Evolutionary conservation across 345 rosid genomes (phyloP).

Genomic region (Hibiscus syriacus): DNA sequence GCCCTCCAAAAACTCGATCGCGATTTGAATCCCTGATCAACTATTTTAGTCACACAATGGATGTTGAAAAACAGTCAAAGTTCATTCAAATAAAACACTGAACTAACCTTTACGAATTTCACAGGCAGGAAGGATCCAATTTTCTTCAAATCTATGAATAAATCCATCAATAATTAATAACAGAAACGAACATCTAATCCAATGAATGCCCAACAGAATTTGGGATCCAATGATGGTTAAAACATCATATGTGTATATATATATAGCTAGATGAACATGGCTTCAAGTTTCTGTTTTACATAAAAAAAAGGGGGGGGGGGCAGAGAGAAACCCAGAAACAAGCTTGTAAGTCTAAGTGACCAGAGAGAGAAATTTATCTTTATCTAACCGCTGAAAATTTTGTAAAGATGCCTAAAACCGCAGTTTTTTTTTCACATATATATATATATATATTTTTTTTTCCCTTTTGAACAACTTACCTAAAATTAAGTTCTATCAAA

Average conservation of each 20-base stretch:
- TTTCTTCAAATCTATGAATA: neutral
- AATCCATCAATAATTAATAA: neutral
- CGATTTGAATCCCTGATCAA: no score
- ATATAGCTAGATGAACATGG: neutral
- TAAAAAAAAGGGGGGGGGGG: neutral
- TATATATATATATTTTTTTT: no score
- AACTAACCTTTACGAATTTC: no score
- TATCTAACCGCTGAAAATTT: constrained; percentile 15
- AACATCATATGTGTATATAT: no score
- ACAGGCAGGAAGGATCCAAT: no score
- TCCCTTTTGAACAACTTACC: neutral
- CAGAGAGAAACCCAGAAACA: neutral
- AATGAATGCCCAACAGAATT: neutral
- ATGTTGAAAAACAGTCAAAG: no score
- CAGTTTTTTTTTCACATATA: no score
- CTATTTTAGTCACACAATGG: no score
- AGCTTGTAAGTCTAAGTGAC: constrained; percentile 5
- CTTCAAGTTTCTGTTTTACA: constrained; percentile 5
- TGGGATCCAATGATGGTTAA: neutral
- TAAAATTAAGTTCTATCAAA: constrained; percentile 20
- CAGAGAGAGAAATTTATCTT: neutral
- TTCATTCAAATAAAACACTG: no score
- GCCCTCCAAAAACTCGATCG: no score
- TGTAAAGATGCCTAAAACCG: constrained; percentile 16
- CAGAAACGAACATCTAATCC: neutral